Evolutionary conservation across 1,284 basidiomycete genomes (phyloP).

Genomic region (Ceratobasidium sp.): DNA sequence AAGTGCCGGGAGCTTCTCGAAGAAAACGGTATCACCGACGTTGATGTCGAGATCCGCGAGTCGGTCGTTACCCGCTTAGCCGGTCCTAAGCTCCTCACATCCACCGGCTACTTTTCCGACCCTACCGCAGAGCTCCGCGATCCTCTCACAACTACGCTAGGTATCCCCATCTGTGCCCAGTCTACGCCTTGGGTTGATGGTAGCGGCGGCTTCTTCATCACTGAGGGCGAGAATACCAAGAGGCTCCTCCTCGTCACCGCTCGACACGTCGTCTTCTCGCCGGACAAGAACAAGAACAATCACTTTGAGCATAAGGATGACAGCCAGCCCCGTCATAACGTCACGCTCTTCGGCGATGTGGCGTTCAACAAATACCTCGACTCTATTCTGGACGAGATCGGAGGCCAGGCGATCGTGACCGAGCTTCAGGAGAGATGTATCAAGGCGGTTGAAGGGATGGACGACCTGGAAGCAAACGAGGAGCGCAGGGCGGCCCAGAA

Average conservation of each 20-base stretch:
- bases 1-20: constrained; percentile 49
- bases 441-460: constrained; percentile 22
- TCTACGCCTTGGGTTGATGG: constrained; percentile 31
- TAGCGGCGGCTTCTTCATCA: constrained; percentile 44
- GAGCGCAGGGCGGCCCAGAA: constrained; percentile 3
- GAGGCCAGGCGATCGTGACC: not conserved
- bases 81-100: constrained; percentile 51
- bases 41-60: constrained; percentile 57
- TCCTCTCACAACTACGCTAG: constrained; percentile 54
- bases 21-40: constrained; percentile 51
- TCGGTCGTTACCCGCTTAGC: constrained; percentile 51
- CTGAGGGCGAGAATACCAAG: constrained; percentile 36
- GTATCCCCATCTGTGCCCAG: constrained; percentile 43
- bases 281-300: constrained; percentile 22
- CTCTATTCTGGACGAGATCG: constrained; percentile 32
- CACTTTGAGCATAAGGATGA: constrained; percentile 22
- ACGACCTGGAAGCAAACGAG: constrained; percentile 27
- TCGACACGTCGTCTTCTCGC: constrained; percentile 47
- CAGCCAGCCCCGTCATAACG: constrained; percentile 25
- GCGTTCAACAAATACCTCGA: constrained; percentile 42
- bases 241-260: constrained; percentile 48
- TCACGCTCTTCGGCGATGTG: constrained; percentile 44
- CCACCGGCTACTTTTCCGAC: constrained; percentile 50
- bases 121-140: constrained; percentile 53
- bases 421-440: constrained; percentile 18